Conservation (phyloP, 371 early-diverging fungal genomes). For the Syncephalastrum contaminatum region DNA sequence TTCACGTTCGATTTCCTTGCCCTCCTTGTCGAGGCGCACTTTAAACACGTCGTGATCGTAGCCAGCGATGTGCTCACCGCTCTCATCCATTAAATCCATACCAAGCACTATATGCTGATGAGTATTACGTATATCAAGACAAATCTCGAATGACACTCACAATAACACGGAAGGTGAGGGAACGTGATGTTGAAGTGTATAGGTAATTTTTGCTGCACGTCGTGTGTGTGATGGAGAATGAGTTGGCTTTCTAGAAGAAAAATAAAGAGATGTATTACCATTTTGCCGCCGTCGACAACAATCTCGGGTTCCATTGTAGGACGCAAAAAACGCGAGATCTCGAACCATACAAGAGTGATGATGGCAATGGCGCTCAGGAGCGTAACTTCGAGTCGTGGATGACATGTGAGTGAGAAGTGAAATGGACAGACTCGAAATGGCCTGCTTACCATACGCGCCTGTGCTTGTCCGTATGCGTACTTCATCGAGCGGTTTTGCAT, state of each 20-base stretch:
- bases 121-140: conserved; percentile 1
- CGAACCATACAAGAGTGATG: conserved; percentile 69
- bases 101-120: conserved; percentile 59
- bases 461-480: conserved; percentile 88
- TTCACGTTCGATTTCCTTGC: conserved; percentile 61
- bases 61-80: conserved; percentile 81
- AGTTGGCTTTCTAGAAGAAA: not conserved
- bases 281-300: conserved; percentile 81
- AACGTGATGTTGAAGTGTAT: conserved; percentile 90
- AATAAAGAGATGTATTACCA: conserved; percentile 21
- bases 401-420: not conserved
- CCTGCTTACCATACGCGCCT: conserved; percentile 74
- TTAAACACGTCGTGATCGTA: conserved; percentile 81
- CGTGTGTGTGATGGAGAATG: not conserved
- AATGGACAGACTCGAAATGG: not conserved
- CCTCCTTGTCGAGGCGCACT: conserved; percentile 69
- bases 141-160: conserved; percentile 42
- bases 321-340: conserved; percentile 74
- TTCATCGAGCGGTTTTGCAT: conserved; percentile 97
- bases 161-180: conserved; percentile 85
- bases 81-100: conserved; percentile 93
- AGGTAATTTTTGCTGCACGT: conserved; percentile 67
- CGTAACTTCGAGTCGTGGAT: conserved; percentile 58
- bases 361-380: conserved; percentile 73
- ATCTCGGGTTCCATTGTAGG: conserved; percentile 71